Conservation (phyloP, 371 early-diverging fungal genomes). For the Mucor saturninus region DNA sequence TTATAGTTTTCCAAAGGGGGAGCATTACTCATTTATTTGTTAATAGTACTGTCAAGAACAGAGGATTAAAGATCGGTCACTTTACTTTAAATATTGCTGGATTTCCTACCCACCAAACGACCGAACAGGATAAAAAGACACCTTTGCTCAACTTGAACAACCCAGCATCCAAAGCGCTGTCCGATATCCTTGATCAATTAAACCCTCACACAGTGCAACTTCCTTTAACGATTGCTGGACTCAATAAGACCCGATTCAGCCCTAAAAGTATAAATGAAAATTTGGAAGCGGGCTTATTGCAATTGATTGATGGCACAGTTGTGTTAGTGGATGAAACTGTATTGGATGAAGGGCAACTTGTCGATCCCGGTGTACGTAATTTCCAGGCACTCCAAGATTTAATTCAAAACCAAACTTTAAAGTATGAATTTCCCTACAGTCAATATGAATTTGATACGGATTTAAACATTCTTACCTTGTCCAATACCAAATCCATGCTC, state of each 20-base stretch:
- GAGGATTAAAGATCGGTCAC: conserved; percentile 53
- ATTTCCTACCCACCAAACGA: conserved; percentile 28
- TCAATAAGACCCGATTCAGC: conserved; percentile 55
- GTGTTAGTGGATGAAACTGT: conserved; percentile 67
- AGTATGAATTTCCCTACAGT: conserved; percentile 65
- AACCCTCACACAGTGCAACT: conserved; percentile 51
- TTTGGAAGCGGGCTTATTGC: conserved; percentile 61
- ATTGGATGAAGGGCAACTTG: conserved; percentile 64
- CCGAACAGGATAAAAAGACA: conserved; percentile 14
- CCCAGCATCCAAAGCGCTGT: conserved; percentile 18
- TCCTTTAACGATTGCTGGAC: conserved; percentile 53
- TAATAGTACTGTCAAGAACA: conserved; percentile 38
- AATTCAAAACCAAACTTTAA: conserved; percentile 58
- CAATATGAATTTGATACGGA: conserved; percentile 68
- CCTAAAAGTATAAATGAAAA: conserved; percentile 59
- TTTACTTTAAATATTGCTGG: conserved; percentile 51
- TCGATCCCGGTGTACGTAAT: conserved; percentile 64
- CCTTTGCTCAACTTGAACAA: conserved; percentile 17
- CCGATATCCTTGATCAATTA: conserved; percentile 37
- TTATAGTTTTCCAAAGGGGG: neutral
- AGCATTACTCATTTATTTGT: neutral
- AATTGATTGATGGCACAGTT: conserved; percentile 59
- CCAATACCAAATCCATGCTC: conserved; percentile 60
- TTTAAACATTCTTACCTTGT: conserved; percentile 54
- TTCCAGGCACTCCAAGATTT: conserved; percentile 59